Evolutionary conservation across 306 rosid species (phyloP), one percentile per base, ranked within the genome.

Genomic region (Cucumis melo): DNA sequence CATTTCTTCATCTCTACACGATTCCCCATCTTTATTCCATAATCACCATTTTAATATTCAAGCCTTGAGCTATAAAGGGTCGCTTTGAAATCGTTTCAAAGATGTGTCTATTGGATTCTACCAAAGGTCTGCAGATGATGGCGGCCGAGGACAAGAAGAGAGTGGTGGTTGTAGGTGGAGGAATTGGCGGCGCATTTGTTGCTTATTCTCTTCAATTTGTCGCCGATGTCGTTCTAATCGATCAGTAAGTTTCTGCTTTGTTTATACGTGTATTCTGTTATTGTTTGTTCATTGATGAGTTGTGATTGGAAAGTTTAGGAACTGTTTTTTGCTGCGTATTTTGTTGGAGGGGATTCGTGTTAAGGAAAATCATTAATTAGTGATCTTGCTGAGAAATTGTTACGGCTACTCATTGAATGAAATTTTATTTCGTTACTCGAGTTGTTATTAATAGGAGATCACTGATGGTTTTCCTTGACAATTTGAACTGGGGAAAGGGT

Each of bases 161-260:
- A 77, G 85, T 71, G 83, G 87, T 32, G 67, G 76, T 78, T 5
- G 80, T 78, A 4, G 80, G 80, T 23, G 80, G 80, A 36, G 80
- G 80, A 65, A 74, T 79, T 12, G 85, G 81, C 71, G 83, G 87
- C 67, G 74, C 87, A 1, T 0, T 64, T 38, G 78, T 84, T 7
- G 87, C 87, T 34, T 63, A 44, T 4, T 71, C 87, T n/a, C 81
- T 84, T 54, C 85, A 81, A 65, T 76, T 78, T 11, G 81, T 41
- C 51, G 84, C 87, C 21, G 74, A 84, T 50, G 87, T 84, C 36
- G 83, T 84, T 34, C 85, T 84, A 39, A 48, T 84, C 58, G 87
- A 84, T 63, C 81, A 71, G 83, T 84, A 66, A 75, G 85, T 20
- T 42, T 36, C 21, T 38, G 41, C 8, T 38, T 3, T 38, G 8